These are phyloP conservation scores for Hericium erinaceus DNA, from an alignment of 768 basidiomycete species.

Conservation along the genomic window DNA sequence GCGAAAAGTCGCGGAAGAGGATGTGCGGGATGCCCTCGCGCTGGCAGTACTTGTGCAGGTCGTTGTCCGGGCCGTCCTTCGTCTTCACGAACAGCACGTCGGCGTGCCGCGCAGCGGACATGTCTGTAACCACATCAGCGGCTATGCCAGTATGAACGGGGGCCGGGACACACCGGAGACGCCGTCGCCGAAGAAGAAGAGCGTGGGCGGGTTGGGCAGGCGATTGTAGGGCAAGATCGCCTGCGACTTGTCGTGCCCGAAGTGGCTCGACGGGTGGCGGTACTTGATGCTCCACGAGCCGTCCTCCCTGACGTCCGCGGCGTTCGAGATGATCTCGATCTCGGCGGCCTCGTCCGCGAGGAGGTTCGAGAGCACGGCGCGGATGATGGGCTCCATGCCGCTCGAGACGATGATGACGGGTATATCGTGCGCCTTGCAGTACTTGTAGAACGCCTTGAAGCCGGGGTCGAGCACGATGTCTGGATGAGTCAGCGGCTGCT, in stretches of 20 bases:
- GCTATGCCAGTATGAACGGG: not conserved
- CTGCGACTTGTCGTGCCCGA: slow-evolving; percentile 93
- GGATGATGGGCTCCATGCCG: slow-evolving; percentile 91
- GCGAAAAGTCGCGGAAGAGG: slow-evolving; percentile 63
- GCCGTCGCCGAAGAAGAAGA: slow-evolving; percentile 98
- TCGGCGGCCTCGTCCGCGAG: slow-evolving; percentile 63
- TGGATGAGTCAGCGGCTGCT: slow-evolving; percentile 23
- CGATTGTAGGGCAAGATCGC: slow-evolving; percentile 88
- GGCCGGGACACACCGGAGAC: slow-evolving; percentile 64
- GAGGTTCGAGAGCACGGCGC: slow-evolving; percentile 79
- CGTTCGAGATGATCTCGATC: slow-evolving; percentile 93
- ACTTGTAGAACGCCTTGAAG: slow-evolving; percentile 81
- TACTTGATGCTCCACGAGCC: slow-evolving; percentile 78
- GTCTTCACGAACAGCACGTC: slow-evolving; percentile 93
- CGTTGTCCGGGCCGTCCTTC: slow-evolving; percentile 71
- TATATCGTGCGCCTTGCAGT: slow-evolving; percentile 71
- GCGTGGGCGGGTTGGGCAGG: slow-evolving; percentile 57
- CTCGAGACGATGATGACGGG: slow-evolving; percentile 93
- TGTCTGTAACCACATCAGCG: slow-evolving; percentile 38
- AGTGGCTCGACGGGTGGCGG: slow-evolving; percentile 83
- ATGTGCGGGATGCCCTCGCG: slow-evolving; percentile 73
- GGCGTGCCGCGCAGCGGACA: slow-evolving; percentile 88
- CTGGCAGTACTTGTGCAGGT: slow-evolving; percentile 76
- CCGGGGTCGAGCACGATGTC: slow-evolving; percentile 83
- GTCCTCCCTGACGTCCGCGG: slow-evolving; percentile 55